Evolutionary conservation across 768 basidiomycete genomes (phyloP).

Genomic region (Tricholoma hemisulphureum): DNA sequence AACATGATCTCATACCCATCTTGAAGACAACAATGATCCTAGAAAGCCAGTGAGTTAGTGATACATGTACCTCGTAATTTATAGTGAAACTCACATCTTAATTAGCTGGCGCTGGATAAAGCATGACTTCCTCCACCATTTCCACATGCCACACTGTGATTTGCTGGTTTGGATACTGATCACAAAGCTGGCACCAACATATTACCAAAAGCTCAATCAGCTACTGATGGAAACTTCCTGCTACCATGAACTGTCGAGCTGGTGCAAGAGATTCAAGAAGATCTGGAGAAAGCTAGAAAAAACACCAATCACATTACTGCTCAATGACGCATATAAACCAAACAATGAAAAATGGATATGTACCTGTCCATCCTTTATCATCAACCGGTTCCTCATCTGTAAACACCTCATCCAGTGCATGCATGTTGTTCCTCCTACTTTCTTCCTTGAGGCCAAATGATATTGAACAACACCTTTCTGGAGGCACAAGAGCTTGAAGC

Average conservation of each 20-base stretch:
- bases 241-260: constrained; percentile 7
- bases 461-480: too few relatives aligned
- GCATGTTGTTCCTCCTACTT: constrained; percentile 14
- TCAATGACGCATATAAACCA: constrained; percentile 17
- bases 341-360: constrained; percentile 14
- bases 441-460: constrained; percentile 16
- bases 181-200: constrained; percentile 20
- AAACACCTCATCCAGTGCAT: constrained; percentile 17
- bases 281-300: constrained; percentile 13
- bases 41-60: constrained; percentile 27
- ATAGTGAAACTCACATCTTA: background rate
- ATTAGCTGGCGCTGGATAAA: constrained; percentile 35
- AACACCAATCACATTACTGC: constrained; percentile 15
- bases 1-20: constrained; percentile 17
- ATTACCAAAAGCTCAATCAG: background rate
- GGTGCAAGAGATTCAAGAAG: constrained; percentile 19
- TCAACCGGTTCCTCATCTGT: too few relatives aligned
- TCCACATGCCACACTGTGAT: constrained; percentile 30
- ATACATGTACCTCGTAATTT: background rate
- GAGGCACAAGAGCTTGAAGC: too few relatives aligned
- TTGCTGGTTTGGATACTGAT: constrained; percentile 32
- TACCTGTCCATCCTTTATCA: too few relatives aligned
- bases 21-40: constrained; percentile 31
- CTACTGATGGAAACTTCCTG: background rate
- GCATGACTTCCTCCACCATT: constrained; percentile 32